Base-by-base conservation (phyloP, 441 rosid genomes). In the Aleurites moluccanus region DNA sequence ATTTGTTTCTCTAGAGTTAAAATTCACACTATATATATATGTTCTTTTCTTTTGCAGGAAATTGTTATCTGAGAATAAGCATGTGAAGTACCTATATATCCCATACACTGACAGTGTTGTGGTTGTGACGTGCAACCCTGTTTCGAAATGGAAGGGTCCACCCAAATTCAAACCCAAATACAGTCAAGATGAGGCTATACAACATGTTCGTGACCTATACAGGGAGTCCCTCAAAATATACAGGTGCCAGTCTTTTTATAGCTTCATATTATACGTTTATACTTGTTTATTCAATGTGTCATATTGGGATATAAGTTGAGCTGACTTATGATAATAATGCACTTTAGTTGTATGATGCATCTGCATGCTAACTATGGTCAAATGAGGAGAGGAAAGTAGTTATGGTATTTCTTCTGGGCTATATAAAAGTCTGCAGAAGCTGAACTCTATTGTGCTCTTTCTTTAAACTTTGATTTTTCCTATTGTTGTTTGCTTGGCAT, bases 51-150 rank as follows among this genome's bases (percentile, higher is more conserved):
- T 74, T 80, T 84, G 71, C 87, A 95, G 99, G 85, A 95, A 91
- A 80, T 79, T 89, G 77, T 83, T 95, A 49, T 83, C 92, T 20
- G 90, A 92, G 78, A 95, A 93, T 81, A 95, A 90, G 89, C 99
- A 95, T 82, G 88, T 95, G 75, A 95, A 95, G 85, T 95, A 94
- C 78, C 14, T 68, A 3, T 73, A 92, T 73, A 84, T 93, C 78
- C 99, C 97, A 30, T 92, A 89, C 79, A 90, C 96, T 0, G 97
- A 91, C 74, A 83, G 89, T 3, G 95, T 92, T 55, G 97, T 96
- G 73, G 91, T 92, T 82, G 97, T 93, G 80, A 91, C 88, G 13
- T 93, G 98, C 86, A 96, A 92, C 82, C 97, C 97, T 80, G 82
- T 89, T 74, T 90, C 96, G 50, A 96, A 88, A 84, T 86, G 97